These are phyloP conservation scores for Trypanosomatidae sp. DNA, from an alignment of 208 protist species.

Conservation along the genomic window DNA sequence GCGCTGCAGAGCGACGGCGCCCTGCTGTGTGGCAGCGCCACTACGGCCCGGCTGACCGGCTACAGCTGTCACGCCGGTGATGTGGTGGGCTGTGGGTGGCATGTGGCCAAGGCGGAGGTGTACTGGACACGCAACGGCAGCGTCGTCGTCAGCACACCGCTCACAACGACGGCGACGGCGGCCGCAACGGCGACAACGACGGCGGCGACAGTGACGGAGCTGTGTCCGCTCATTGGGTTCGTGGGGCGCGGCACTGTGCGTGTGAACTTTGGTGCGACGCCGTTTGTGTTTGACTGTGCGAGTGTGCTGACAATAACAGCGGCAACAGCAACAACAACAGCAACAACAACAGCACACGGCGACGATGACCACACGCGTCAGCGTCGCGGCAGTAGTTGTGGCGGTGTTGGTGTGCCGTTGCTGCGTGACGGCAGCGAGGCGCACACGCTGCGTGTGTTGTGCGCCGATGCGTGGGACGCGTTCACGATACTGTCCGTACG, in stretches of 20 bases:
- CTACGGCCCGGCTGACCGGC: constrained; percentile 24
- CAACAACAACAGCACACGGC: too few relatives aligned
- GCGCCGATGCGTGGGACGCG: too few relatives aligned
- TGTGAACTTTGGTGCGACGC: constrained; percentile 72
- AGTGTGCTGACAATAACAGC: too few relatives aligned
- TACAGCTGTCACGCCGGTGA: constrained; percentile 59
- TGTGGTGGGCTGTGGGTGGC: constrained; percentile 82
- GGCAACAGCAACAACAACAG: too few relatives aligned
- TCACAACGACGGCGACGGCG: too few relatives aligned
- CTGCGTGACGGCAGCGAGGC: too few relatives aligned
- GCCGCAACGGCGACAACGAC: constrained; percentile 11
- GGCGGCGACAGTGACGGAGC: constrained; percentile 3
- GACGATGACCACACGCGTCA: too few relatives aligned
- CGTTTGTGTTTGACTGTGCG: constrained; percentile 44
- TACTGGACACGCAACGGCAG: constrained; percentile 84
- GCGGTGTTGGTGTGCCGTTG: too few relatives aligned
- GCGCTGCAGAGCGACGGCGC: constrained; percentile 60
- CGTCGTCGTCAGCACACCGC: constrained; percentile 21
- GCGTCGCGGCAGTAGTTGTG: too few relatives aligned
- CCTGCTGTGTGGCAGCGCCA: constrained; percentile 39
- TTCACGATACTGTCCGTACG: too few relatives aligned
- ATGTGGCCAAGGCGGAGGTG: constrained; percentile 23
- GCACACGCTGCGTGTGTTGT: too few relatives aligned
- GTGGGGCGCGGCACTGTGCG: constrained; percentile 53
- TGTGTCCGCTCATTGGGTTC: constrained; percentile 66